These are phyloP conservation scores for Marasmius fiardii DNA, from an alignment of 1,284 basidiomycete genomes.

Conservation along the genomic window DNA sequence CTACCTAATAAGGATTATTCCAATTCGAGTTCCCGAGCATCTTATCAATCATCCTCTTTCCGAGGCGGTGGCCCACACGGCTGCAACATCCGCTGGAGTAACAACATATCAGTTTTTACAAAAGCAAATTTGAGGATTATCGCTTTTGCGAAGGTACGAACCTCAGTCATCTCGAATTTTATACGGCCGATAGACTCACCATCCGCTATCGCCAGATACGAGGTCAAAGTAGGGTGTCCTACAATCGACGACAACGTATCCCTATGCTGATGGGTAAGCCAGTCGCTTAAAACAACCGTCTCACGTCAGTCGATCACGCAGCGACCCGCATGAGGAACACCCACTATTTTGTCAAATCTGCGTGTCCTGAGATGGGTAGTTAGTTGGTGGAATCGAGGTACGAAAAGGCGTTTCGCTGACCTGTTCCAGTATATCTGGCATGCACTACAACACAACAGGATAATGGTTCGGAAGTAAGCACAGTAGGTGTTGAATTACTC, in stretches of 20 bases:
- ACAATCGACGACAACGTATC: conserved; percentile 92
- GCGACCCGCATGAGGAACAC: conserved; percentile 27
- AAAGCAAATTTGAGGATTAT: neutral
- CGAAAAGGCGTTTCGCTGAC: conserved; percentile 35
- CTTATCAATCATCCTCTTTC: conserved; percentile 77
- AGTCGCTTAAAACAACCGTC: conserved; percentile 63
- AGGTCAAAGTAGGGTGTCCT: conserved; percentile 84
- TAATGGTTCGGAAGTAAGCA: conserved; percentile 11
- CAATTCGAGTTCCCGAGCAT: neutral
- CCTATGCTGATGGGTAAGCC: conserved; percentile 96
- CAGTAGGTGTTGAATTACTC: conserved; percentile 27
- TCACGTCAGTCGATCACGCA: conserved; percentile 7
- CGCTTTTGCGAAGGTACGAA: conserved; percentile 33
- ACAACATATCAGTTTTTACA: conserved; percentile 5
- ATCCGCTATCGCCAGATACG: conserved; percentile 91
- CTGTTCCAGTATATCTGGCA: conserved; percentile 93
- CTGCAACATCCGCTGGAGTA: conserved; percentile 86
- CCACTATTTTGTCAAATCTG: conserved; percentile 92
- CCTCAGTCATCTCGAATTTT: conserved; percentile 97
- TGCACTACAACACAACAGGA: conserved; percentile 61
- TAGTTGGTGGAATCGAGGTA: neutral
- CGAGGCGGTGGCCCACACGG: conserved; percentile 96
- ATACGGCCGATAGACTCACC: conserved; percentile 86
- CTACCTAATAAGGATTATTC: neutral
- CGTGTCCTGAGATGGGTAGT: conserved; percentile 62